Evolutionary conservation across 2,329 filamentous ascomycete species (phyloP).

Genomic region (Verruconis gallopava): DNA sequence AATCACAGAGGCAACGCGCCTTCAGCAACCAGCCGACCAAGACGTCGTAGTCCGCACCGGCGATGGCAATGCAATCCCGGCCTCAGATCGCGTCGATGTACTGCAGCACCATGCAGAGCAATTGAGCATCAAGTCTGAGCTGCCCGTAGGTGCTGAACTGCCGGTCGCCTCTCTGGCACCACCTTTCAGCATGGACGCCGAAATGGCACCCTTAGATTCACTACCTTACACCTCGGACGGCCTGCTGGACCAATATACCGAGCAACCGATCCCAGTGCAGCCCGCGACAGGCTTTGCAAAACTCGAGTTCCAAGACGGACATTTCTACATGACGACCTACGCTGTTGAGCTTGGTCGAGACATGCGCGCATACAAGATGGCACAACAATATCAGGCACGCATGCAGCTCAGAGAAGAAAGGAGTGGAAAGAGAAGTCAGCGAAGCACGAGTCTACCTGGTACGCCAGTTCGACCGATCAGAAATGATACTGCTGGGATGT

Average conservation of each 20-base stretch:
- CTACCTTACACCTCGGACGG: not conserved
- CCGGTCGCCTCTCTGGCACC: not conserved
- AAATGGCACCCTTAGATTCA: not conserved
- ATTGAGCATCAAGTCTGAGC: not conserved
- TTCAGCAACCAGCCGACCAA: too few relatives aligned
- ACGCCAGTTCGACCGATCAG: constrained; percentile 11
- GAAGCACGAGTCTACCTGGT: constrained; percentile 7
- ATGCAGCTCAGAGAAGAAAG: constrained; percentile 23
- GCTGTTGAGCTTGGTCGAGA: constrained; percentile 62
- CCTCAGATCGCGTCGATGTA: too few relatives aligned
- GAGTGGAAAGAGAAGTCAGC: constrained; percentile 31
- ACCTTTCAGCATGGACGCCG: not conserved
- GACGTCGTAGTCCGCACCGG: not conserved
- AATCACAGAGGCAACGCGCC: too few relatives aligned
- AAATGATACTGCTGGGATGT: constrained; percentile 6
- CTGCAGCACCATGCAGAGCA: not conserved
- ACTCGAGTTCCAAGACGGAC: constrained; percentile 60
- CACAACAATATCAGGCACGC: constrained; percentile 35
- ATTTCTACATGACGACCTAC: constrained; percentile 68
- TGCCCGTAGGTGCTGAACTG: not conserved
- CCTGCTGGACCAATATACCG: not conserved
- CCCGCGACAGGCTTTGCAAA: constrained; percentile 43
- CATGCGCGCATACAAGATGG: constrained; percentile 44
- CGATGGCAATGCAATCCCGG: not conserved
- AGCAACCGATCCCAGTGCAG: not conserved